phyloP scores from a whole-genome alignment of 352 stramenopile genomes.

The Pythium rhizo-oryzae region DNA sequence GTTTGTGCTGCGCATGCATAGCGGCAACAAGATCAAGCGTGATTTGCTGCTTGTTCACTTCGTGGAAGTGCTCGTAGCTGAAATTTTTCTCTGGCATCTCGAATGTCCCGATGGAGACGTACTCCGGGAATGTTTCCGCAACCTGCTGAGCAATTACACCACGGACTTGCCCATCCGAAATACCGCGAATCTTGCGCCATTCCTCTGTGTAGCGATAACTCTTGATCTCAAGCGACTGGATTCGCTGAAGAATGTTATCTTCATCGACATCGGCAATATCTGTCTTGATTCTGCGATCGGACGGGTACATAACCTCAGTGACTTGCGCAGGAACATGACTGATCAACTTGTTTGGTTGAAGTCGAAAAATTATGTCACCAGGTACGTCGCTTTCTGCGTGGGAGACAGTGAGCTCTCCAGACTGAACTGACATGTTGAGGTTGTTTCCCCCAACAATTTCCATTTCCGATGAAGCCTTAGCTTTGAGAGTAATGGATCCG shows the following conservation, averaged over 20 bases:
- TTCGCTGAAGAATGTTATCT: constrained; percentile 87
- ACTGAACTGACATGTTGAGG: constrained; percentile 50
- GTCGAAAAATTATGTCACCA: constrained; percentile 48
- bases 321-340: constrained; percentile 87
- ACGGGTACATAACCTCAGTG: constrained; percentile 91
- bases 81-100: constrained; percentile 88
- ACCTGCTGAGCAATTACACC: constrained; percentile 95
- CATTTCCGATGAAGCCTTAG: constrained; percentile 35
- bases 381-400: constrained; percentile 48
- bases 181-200: constrained; percentile 87
- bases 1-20: constrained; percentile 83
- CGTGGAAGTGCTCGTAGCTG: constrained; percentile 89
- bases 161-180: constrained; percentile 75
- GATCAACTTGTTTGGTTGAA: constrained; percentile 64
- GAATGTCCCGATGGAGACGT: constrained; percentile 89
- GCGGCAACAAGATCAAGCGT: constrained; percentile 91
- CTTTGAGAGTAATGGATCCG: constrained; percentile 44
- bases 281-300: constrained; percentile 93
- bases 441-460: constrained; percentile 50
- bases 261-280: constrained; percentile 90
- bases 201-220: constrained; percentile 92
- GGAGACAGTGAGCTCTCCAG: constrained; percentile 55
- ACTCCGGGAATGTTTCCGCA: constrained; percentile 91
- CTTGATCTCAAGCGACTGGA: constrained; percentile 89
- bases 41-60: constrained; percentile 94